Evolutionary conservation across 306 rosid species (phyloP), one percentile per base, ranked within the genome.

Genomic region (Vicia sativa): DNA sequence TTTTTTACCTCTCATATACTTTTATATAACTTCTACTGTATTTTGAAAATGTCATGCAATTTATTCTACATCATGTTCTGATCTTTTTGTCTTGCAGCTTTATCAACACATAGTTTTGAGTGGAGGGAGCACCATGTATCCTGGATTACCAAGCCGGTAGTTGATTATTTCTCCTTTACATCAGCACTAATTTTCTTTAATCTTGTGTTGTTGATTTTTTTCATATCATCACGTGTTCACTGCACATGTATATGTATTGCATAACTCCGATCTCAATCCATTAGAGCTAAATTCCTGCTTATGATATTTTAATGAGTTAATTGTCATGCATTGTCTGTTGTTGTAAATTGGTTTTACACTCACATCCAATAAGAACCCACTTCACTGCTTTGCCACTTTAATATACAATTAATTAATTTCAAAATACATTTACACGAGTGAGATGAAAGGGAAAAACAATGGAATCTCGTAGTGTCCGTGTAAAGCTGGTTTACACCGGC

Each of bases 101-200:
- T 95, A 95, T 83, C 99, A 95, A 79, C 99, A 95, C 78, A 95
- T 95, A 56, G 99, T 95, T 75, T 80, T 95, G 77, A 95, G 99
- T 78, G 97, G 99, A 78, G 99, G 99, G 70, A 95, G 99, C 87
- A 95, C 99, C 53, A 95, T 95, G 99, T 95, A 90, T 85, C 99
- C 99, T 57, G 99, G 99, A 80, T 78, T 95, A 79, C 97, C 99
- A 43, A 95, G 99, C 86, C 87, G 99, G 99, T 93, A 87, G 58
- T 78, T 65, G 73, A 11, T 67, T 74, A 46, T 64, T 81, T 63
- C 74, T 74, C 74, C 65, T 65, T 72, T 31, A 63, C 79, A 52
- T 62, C 41, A 56, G 75, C 68, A 66, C 68, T 21, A 62, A 65
- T 64, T 69, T 65, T 41, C 62, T 39, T 67, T 49, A 15, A 45